Evolutionary conservation across 495 filamentous ascomycete species (phyloP).

Genomic region (Sphaerosporella brunnea): DNA sequence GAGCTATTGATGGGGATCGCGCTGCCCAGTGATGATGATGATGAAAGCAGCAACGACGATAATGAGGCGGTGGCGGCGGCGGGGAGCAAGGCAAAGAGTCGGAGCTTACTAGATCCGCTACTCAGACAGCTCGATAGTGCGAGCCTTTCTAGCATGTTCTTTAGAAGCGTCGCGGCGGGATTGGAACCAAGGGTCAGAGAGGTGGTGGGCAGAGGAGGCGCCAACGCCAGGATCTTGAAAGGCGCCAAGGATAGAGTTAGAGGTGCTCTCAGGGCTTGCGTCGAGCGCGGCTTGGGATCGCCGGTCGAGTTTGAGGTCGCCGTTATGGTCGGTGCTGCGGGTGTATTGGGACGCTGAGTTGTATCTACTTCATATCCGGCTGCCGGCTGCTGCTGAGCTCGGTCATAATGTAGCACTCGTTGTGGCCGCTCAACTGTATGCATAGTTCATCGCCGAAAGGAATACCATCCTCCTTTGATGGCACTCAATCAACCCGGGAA

Average conservation of each 20-base stretch:
- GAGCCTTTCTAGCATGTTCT: conserved; percentile 72
- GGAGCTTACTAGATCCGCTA: conserved; percentile 54
- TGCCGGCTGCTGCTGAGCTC: too few species aligned
- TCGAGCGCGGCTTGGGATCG: conserved; percentile 52
- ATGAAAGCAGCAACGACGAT: too few species aligned
- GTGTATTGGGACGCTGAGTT: conserved; percentile 17
- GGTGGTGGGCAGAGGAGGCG: conserved; percentile 61
- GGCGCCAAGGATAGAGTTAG: conserved; percentile 57
- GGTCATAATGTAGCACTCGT: too few species aligned
- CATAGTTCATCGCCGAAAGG: too few species aligned
- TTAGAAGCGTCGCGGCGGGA: conserved; percentile 64
- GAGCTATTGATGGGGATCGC: conserved; percentile 40
- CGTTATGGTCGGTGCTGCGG: conserved; percentile 59
- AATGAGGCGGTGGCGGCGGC: conserved; percentile 47
- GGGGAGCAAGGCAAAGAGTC: conserved; percentile 31
- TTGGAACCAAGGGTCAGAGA: conserved; percentile 65
- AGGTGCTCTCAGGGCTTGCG: conserved; percentile 65
- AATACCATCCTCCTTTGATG: too few species aligned
- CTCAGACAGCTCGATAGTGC: conserved; percentile 68
- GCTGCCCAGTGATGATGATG: neutral
- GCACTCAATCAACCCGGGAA: too few species aligned
- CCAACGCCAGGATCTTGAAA: conserved; percentile 60
- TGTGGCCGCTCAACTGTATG: too few species aligned
- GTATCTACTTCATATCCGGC: too few species aligned
- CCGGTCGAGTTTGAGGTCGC: conserved; percentile 82